Evolutionary conservation across 495 filamentous ascomycete species (phyloP).

Genomic region (Staphylotrichum tortipilum): DNA sequence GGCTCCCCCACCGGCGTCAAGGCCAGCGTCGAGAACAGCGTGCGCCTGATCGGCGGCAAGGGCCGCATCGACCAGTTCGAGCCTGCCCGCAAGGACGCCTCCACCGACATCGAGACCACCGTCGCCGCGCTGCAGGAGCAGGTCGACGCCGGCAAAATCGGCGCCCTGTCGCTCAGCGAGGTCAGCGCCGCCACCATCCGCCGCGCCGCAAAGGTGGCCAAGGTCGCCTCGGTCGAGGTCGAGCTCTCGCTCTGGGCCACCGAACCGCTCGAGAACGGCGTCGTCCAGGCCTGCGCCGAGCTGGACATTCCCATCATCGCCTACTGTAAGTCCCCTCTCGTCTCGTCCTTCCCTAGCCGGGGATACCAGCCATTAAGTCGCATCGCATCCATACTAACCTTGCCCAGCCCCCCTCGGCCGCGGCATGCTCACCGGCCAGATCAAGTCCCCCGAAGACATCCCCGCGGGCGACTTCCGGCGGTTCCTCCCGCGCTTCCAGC

Average conservation of each 20-base stretch:
- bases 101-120: constrained; percentile 41
- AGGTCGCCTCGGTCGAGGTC: constrained; percentile 69
- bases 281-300: constrained; percentile 63
- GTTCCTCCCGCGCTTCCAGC: constrained; percentile 55
- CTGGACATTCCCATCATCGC: constrained; percentile 66
- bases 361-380: too few relatives aligned
- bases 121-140: constrained; percentile 47
- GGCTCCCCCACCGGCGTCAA: constrained; percentile 55
- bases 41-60: constrained; percentile 58
- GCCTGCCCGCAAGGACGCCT: constrained; percentile 61
- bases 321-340: constrained; percentile 41
- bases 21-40: constrained; percentile 58
- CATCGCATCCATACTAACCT: too few relatives aligned
- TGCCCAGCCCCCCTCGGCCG: constrained; percentile 13
- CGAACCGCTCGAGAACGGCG: constrained; percentile 62
- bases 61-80: constrained; percentile 81
- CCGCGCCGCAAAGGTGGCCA: constrained; percentile 58
- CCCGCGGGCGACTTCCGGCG: constrained; percentile 50
- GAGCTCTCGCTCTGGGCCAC: constrained; percentile 67
- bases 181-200: constrained; percentile 66
- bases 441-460: constrained; percentile 55
- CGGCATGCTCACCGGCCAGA: constrained; percentile 50
- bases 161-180: constrained; percentile 68
- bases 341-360: too few relatives aligned
- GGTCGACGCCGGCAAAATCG: constrained; percentile 66